These are phyloP conservation scores for Sugiyamaella novakii DNA, from an alignment of 1,139 yeast genomes.

Conservation along the genomic window DNA sequence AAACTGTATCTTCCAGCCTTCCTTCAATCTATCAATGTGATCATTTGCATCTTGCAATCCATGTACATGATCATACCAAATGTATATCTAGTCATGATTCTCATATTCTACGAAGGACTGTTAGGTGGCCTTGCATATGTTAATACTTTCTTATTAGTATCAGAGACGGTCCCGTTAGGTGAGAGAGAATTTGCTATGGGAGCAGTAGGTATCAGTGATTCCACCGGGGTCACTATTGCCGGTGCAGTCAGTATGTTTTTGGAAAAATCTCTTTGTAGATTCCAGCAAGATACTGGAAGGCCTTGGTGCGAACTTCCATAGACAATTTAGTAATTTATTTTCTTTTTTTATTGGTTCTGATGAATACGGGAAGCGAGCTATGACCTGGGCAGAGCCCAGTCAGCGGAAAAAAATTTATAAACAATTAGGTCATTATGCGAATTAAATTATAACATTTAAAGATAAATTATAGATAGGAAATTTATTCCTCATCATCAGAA, in stretches of 20 bases:
- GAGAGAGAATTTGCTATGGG: constrained; percentile 89
- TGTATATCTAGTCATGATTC: constrained; percentile 61
- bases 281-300: constrained; percentile 53
- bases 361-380: too few relatives aligned
- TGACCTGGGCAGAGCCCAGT: not conserved
- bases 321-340: not conserved
- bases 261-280: constrained; percentile 70
- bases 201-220: constrained; percentile 89
- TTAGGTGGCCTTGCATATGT: constrained; percentile 90
- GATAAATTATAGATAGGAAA: constrained; percentile 8
- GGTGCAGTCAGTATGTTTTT: constrained; percentile 74
- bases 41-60: constrained; percentile 65
- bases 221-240: constrained; percentile 82
- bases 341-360: not conserved
- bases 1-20: constrained; percentile 62
- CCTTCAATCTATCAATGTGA: constrained; percentile 69
- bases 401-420: not conserved
- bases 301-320: constrained; percentile 43
- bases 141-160: constrained; percentile 78
- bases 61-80: constrained; percentile 59
- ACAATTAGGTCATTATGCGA: constrained; percentile 4
- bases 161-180: constrained; percentile 57
- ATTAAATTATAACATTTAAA: not conserved
- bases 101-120: constrained; percentile 80
- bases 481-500: constrained; percentile 4